These are phyloP conservation scores for Tetradesmus obliquus DNA, from an alignment of 139 green algal genomes.

Conservation along the genomic window DNA sequence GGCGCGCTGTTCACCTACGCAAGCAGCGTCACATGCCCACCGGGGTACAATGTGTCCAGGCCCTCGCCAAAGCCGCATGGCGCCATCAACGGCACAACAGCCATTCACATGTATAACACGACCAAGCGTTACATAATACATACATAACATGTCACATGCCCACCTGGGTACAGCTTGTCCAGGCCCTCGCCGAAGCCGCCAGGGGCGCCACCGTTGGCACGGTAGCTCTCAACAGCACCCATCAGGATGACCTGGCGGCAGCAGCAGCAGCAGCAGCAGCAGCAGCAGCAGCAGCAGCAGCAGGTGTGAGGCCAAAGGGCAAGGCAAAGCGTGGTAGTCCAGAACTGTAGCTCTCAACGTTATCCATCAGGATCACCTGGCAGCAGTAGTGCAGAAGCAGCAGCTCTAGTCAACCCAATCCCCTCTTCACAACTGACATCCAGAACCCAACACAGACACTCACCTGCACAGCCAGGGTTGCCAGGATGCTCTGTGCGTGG, in stretches of 20 bases:
- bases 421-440: no score
- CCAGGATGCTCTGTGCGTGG: conserved; percentile 93
- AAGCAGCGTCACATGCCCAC: conserved; percentile 20
- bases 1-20: no score
- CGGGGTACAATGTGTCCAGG: conserved; percentile 83
- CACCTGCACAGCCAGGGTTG: conserved; percentile 89
- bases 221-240: conserved; percentile 94
- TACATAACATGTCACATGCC: neutral
- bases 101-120: neutral
- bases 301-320: neutral
- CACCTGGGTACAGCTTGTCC: conserved; percentile 79
- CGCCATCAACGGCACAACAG: neutral
- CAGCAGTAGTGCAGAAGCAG: neutral
- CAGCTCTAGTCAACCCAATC: neutral
- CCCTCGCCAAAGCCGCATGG: conserved; percentile 72
- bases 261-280: conserved; percentile 1
- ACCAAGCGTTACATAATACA: neutral
- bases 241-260: conserved; percentile 83
- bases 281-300: neutral
- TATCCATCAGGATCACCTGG: conserved; percentile 73
- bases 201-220: conserved; percentile 86
- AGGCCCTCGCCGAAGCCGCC: conserved; percentile 80
- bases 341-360: conserved; percentile 91
- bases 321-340: no score
- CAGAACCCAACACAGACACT: no score